These are phyloP conservation scores for Gyrodon lividus DNA, from an alignment of 768 basidiomycete species.

Conservation along the genomic window DNA sequence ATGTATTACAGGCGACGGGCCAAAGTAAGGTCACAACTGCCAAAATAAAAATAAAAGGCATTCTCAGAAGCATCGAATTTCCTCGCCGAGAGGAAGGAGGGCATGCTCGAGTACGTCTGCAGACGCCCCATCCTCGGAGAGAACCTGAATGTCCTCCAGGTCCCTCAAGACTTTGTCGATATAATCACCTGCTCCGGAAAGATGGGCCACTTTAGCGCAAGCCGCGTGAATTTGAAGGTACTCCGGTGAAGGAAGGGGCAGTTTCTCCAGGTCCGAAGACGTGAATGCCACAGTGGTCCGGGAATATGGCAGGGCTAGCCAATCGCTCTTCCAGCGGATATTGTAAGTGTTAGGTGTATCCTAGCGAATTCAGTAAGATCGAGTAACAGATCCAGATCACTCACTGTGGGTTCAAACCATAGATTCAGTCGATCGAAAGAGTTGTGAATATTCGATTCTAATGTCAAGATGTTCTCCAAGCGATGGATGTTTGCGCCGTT, in stretches of 20 bases:
- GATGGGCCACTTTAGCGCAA: constrained; percentile 38
- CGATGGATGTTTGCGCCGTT: constrained; percentile 27
- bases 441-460: background rate
- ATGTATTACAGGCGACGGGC: too few species aligned
- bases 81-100: background rate
- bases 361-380: background rate
- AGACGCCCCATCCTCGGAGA: background rate
- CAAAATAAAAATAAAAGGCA: too few species aligned
- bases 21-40: too few species aligned
- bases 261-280: constrained; percentile 20
- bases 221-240: constrained; percentile 41
- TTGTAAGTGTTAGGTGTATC: background rate
- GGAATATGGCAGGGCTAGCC: too few species aligned
- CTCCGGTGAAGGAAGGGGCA: constrained; percentile 31
- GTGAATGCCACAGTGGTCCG: constrained; percentile 26
- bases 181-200: constrained; percentile 39
- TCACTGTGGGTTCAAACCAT: constrained; percentile 8
- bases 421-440: background rate
- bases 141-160: constrained; percentile 18
- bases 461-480: constrained; percentile 16
- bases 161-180: constrained; percentile 31
- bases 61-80: too few species aligned
- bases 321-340: background rate
- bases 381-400: background rate
- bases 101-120: background rate